phyloP scores from a whole-genome alignment of 805 yeast genomes.

The Pichia paraexigua region DNA sequence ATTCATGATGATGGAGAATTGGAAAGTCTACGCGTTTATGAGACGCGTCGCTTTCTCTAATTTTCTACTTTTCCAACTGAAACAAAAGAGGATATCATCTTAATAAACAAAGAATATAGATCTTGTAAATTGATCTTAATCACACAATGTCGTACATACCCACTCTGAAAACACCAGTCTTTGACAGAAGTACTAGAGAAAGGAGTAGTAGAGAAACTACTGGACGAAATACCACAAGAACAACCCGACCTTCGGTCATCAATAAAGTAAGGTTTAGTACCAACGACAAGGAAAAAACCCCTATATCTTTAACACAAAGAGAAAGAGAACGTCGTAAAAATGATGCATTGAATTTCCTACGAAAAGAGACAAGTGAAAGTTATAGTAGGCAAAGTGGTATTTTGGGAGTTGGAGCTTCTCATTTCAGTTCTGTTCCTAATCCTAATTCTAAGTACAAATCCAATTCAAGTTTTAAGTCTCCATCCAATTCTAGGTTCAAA shows the following conservation, averaged over 20 bases:
- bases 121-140: too few species aligned
- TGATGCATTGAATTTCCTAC: conserved; percentile 11
- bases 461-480: background rate
- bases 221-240: background rate
- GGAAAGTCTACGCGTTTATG: background rate
- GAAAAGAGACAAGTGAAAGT: conserved; percentile 5
- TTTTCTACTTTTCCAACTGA: background rate
- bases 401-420: background rate
- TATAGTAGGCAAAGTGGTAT: background rate
- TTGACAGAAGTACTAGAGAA: background rate
- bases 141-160: background rate
- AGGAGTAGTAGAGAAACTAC: background rate
- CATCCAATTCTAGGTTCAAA: conserved; percentile 2
- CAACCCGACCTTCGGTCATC: background rate
- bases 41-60: conserved; percentile 3
- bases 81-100: background rate
- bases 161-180: background rate
- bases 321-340: conserved; percentile 10
- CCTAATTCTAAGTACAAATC: background rate
- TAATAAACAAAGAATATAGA: too few species aligned
- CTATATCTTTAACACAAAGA: conserved; percentile 3
- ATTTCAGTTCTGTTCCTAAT: too few species aligned
- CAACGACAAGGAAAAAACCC: background rate
- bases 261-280: background rate
- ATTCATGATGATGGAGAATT: background rate